Evolutionary conservation across 2,329 filamentous ascomycete species (phyloP).

Genomic region (Coniosporium tulheliwenetii): DNA sequence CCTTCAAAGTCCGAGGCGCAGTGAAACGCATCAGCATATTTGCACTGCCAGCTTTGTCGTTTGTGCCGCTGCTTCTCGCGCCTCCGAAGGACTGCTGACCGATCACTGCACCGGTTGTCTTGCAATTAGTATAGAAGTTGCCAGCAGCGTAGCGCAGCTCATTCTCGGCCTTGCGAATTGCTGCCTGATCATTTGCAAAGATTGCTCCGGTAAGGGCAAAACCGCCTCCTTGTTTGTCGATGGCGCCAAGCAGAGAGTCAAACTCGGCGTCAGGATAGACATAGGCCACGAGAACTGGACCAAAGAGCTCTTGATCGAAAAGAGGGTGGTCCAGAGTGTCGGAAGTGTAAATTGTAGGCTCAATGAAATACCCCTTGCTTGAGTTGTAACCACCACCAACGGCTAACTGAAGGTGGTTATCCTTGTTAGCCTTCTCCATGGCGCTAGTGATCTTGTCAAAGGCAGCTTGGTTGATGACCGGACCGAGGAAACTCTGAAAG

Average conservation of each 20-base stretch:
- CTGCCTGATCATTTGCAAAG: slow-evolving; percentile 32
- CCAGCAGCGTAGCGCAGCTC: slow-evolving; percentile 37
- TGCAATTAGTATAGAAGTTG: slow-evolving; percentile 44
- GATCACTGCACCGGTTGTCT: slow-evolving; percentile 40
- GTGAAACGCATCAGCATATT: slow-evolving; percentile 35
- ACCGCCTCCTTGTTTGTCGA: slow-evolving; percentile 27
- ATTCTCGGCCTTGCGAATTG: slow-evolving; percentile 34
- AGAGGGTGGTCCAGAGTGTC: slow-evolving; percentile 26
- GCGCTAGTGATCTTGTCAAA: slow-evolving; percentile 29
- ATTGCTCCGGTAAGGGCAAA: slow-evolving; percentile 34
- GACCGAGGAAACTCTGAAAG: slow-evolving; percentile 27
- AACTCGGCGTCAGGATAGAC: slow-evolving; percentile 33
- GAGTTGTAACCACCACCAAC: slow-evolving; percentile 28
- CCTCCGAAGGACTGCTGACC: slow-evolving; percentile 43
- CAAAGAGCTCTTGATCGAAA: slow-evolving; percentile 33
- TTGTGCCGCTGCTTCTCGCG: slow-evolving; percentile 36
- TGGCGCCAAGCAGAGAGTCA: slow-evolving; percentile 17
- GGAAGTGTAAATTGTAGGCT: slow-evolving; percentile 31
- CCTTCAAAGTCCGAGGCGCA: slow-evolving; percentile 36
- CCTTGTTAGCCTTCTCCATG: slow-evolving; percentile 30
- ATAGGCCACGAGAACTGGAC: slow-evolving; percentile 29
- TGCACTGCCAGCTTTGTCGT: slow-evolving; percentile 40
- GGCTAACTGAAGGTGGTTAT: slow-evolving; percentile 26
- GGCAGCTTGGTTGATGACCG: slow-evolving; percentile 32
- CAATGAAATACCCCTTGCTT: slow-evolving; percentile 15